These are phyloP conservation scores for Penicillium macrosclerotiorum DNA, from an alignment of 495 filamentous ascomycete species.

Conservation along the genomic window DNA sequence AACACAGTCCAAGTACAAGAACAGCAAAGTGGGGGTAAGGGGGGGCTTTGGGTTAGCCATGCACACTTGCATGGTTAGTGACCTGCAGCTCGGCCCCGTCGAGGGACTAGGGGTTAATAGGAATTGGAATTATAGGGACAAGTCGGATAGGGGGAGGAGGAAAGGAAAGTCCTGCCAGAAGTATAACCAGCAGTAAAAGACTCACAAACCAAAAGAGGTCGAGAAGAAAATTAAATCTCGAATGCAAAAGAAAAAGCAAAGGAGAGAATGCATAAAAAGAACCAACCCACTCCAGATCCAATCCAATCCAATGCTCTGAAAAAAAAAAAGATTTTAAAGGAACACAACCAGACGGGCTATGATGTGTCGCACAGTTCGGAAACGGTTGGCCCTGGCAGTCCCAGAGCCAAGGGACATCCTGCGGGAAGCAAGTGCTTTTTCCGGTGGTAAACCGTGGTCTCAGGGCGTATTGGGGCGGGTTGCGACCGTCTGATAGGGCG, in stretches of 20 bases:
- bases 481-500: slow-evolving; percentile 23
- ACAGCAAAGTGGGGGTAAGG: not conserved
- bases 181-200: too few species aligned
- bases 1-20: not conserved
- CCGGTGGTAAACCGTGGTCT: slow-evolving; percentile 11
- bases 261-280: too few species aligned
- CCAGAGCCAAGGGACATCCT: slow-evolving; percentile 26
- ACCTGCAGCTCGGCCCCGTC: too few species aligned
- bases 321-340: not conserved
- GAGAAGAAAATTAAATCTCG: too few species aligned
- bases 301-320: not conserved
- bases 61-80: slow-evolving; percentile 1
- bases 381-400: slow-evolving; percentile 27
- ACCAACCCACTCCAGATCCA: too few species aligned
- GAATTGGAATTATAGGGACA: too few species aligned
- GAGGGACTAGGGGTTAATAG: not conserved
- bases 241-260: too few species aligned
- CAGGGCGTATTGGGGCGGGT: slow-evolving; percentile 1
- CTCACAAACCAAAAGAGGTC: too few species aligned
- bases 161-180: too few species aligned
- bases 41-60: too few species aligned
- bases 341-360: too few species aligned
- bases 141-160: too few species aligned
- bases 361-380: slow-evolving; percentile 6
- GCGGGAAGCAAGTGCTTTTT: slow-evolving; percentile 17